Evolutionary conservation across 148 eudicot species (phyloP).

Genomic region (Suaeda aralocaspica): DNA sequence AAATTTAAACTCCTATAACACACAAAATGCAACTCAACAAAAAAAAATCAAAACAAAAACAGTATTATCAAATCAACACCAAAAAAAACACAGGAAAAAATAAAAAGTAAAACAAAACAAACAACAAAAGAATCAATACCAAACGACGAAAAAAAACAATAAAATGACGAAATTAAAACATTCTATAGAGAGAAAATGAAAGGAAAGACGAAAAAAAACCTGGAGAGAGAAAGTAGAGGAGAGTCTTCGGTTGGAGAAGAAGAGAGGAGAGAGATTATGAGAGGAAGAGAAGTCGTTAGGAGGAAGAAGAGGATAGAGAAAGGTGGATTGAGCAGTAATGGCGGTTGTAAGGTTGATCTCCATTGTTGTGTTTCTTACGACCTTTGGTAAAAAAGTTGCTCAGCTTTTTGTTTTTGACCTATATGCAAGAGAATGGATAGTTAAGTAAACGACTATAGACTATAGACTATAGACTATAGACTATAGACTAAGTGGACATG

Average conservation of each 20-base stretch:
- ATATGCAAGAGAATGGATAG: too few relatives aligned
- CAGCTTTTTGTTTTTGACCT: not conserved
- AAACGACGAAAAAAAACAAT: not conserved
- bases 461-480: too few relatives aligned
- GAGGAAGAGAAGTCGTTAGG: conserved; percentile 3
- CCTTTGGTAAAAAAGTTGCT: too few relatives aligned
- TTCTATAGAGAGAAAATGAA: not conserved
- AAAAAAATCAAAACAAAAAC: too few relatives aligned
- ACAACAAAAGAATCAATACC: not conserved
- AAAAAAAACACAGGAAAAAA: not conserved
- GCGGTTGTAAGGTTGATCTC: conserved; percentile 25
- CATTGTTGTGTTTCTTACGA: conserved; percentile 20
- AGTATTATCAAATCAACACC: too few relatives aligned
- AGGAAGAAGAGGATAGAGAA: conserved; percentile 19
- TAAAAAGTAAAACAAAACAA: too few relatives aligned
- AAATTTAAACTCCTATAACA: too few relatives aligned
- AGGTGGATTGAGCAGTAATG: not conserved
- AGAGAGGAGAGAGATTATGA: conserved; percentile 15
- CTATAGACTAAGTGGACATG: too few relatives aligned
- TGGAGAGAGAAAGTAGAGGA: conserved; percentile 28
- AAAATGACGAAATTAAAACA: not conserved
- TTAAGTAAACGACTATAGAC: too few relatives aligned
- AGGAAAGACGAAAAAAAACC: conserved; percentile 22
- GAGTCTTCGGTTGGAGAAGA: conserved; percentile 15
- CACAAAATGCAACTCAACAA: too few relatives aligned